Conservation (phyloP, 2,329 filamentous ascomycete genomes). For the Exophiala bonariae region DNA sequence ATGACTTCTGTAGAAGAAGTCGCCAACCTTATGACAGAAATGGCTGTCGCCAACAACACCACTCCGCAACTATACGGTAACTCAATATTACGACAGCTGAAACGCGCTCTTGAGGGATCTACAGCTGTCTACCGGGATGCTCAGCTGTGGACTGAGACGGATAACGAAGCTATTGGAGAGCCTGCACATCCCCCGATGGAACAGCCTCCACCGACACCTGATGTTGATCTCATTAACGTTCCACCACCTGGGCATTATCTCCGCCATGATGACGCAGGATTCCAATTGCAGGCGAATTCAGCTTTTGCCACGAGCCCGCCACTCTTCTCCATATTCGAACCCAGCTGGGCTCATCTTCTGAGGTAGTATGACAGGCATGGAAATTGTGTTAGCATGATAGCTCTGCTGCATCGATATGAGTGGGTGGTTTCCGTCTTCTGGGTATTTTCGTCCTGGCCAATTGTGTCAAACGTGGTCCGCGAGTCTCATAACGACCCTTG, state of each 20-base stretch:
- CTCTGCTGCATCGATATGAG: too few relatives aligned
- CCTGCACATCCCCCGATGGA: background rate
- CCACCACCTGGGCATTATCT: background rate
- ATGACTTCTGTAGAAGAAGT: slow-evolving; percentile 7
- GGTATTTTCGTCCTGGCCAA: too few relatives aligned
- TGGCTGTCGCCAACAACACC: slow-evolving; percentile 10
- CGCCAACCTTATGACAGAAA: slow-evolving; percentile 9
- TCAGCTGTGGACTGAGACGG: slow-evolving; percentile 4
- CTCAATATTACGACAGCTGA: slow-evolving; percentile 4
- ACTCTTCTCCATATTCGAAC: slow-evolving; percentile 11
- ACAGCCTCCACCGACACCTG: background rate
- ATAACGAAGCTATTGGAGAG: background rate
- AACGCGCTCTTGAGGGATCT: background rate
- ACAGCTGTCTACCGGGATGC: background rate
- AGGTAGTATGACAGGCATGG: background rate
- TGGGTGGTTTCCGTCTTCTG: too few relatives aligned
- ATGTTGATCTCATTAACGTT: background rate
- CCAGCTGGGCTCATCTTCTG: slow-evolving; percentile 7
- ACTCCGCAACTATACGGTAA: slow-evolving; percentile 6
- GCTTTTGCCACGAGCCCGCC: background rate
- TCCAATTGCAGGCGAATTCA: background rate
- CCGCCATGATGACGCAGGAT: background rate
- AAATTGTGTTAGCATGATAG: background rate
- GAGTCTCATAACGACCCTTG: too few relatives aligned
- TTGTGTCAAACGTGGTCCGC: too few relatives aligned